Evolutionary conservation across 306 rosid genomes (phyloP), one percentile per base, ranked within the genome.

Genomic region (Lupinus albus): DNA sequence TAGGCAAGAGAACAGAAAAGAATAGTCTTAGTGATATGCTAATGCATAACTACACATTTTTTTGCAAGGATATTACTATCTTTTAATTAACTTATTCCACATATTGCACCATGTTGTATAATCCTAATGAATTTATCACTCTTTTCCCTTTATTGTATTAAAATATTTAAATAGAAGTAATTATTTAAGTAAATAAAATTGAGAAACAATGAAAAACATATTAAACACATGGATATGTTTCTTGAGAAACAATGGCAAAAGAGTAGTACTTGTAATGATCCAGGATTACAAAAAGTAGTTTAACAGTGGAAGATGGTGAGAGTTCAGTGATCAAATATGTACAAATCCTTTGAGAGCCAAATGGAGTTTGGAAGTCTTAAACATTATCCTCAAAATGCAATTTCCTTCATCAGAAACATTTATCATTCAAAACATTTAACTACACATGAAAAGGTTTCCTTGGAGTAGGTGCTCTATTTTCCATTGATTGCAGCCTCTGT

Each of bases 401-500:
- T 50, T 59, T 8, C 21, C 59, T 25, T 64, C 59, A 62, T 47
- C 16, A 56, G 0, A 25, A 25, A 0, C 30, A 25, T 59, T 25
- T 44, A 36, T 36, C 48, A 28, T 62, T 45, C 18, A 47, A 46
- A 58, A 46, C 42, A 73, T 53, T 44, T 60, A 62, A 62, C 55
- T 68, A 44, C 10, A 76, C 81, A 28, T 76, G 84, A 79, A 85
- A 93, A 11, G 96, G 99, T 76, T 93, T 93, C 83, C 97, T 80
- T 0, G 92, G 97, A 4, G 99, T 90, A 7, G 96, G 88, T 46
- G 95, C 85, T 76, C 97, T 79, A 47, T 84, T 93, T 81, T 93
- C 99, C 87, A 90, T 83, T 8, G 99, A 86, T 57, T 90, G 99
- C 75, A 93, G 70, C 70, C 97, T 85, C 78, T 93, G 99, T 61